phyloP scores from a whole-genome alignment of 2,329 filamentous ascomycete genomes.

The Stemphylium vesicarium region DNA sequence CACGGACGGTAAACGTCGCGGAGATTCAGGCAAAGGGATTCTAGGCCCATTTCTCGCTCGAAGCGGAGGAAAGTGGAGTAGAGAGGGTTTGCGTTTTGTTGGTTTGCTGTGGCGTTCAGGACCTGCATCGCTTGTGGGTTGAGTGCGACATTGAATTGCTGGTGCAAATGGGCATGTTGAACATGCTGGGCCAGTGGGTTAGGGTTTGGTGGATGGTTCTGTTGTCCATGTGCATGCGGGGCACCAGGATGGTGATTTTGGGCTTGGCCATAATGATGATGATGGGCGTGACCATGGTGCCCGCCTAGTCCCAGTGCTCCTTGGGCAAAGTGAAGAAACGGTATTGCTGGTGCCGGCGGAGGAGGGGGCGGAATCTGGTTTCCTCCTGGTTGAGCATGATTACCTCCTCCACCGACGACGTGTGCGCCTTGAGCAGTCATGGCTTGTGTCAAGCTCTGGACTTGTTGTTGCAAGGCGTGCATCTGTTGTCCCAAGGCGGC shows the following conservation, averaged over 20 bases:
- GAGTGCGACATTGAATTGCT: neutral
- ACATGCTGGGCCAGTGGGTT: conserved; percentile 23
- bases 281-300: conserved; percentile 2
- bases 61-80: conserved; percentile 44
- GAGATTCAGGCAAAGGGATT: conserved; percentile 43
- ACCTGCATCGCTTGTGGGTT: neutral
- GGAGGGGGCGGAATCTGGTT: conserved; percentile 20
- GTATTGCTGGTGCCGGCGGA: conserved; percentile 28
- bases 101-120: neutral
- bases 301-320: conserved; percentile 5
- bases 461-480: conserved; percentile 34
- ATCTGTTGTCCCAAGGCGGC: conserved; percentile 36
- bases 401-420: neutral
- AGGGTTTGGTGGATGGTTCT: conserved; percentile 16
- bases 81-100: conserved; percentile 17
- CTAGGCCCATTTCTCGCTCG: conserved; percentile 46
- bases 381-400: conserved; percentile 9
- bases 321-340: conserved; percentile 32
- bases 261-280: neutral
- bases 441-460: conserved; percentile 29
- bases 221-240: conserved; percentile 20
- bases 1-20: conserved; percentile 28
- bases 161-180: conserved; percentile 1
- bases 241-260: neutral
- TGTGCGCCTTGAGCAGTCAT: conserved; percentile 19